Evolutionary conservation across 169 alveolate species (phyloP).

Genomic region (Ichthyophthirius multifiliis): DNA sequence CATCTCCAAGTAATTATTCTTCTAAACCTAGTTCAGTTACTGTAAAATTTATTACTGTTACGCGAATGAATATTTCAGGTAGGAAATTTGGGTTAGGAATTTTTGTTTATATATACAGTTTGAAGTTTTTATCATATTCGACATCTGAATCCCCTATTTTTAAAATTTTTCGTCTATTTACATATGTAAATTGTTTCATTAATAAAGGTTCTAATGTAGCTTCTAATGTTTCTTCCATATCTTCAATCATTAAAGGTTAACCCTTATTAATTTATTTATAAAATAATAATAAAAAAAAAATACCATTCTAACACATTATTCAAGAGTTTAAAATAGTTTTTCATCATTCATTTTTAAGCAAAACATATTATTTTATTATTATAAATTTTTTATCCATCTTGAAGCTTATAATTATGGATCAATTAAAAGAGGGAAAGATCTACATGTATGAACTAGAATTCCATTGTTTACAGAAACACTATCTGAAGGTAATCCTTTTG

Average conservation of each 20-base stretch:
- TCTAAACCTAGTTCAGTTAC: conserved; percentile 86
- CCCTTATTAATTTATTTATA: conserved; percentile 16
- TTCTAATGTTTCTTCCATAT: conserved; percentile 82
- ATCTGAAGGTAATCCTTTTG: conserved; percentile 83
- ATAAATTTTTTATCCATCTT: conserved; percentile 77
- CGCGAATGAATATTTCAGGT: conserved; percentile 84
- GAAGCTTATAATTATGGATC: conserved; percentile 86
- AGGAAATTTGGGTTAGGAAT: conserved; percentile 83
- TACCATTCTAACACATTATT: conserved; percentile 53
- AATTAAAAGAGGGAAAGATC: conserved; percentile 77
- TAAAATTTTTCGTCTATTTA: conserved; percentile 56
- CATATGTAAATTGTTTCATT: conserved; percentile 41
- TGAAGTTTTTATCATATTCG: conserved; percentile 77
- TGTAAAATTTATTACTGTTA: conserved; percentile 86
- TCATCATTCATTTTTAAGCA: conserved; percentile 62
- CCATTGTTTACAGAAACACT: conserved; percentile 81
- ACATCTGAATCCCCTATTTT: conserved; percentile 77
- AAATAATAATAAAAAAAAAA: not conserved
- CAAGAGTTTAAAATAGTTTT: conserved; percentile 64
- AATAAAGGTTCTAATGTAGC: conserved; percentile 82
- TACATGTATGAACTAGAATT: conserved; percentile 61
- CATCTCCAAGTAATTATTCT: conserved; percentile 84
- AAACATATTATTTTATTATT: conserved; percentile 67
- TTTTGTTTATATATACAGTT: conserved; percentile 78
- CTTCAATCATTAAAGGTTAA: conserved; percentile 78